Percentiles rank a stretch among this genome's conserved stretches.
Conservation (phyloP, 306 rosid species). For the Prunus persica region DNA sequence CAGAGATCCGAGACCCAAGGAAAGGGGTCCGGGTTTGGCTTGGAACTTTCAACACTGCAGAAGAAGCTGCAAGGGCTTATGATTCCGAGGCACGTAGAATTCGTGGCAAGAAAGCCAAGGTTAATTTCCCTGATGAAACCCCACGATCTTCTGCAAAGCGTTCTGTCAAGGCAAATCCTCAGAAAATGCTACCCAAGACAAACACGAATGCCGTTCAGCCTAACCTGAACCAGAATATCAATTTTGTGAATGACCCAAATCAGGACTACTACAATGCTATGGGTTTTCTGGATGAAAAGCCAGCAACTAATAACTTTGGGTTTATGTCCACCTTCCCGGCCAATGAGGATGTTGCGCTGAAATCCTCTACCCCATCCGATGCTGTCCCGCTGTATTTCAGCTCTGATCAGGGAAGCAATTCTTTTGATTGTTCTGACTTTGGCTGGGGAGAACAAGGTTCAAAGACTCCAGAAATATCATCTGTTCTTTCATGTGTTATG, state of each 20-base stretch:
- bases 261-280: slow-evolving; percentile 40
- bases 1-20: slow-evolving; percentile 94
- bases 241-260: slow-evolving; percentile 30
- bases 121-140: slow-evolving; percentile 81
- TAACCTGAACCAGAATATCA: slow-evolving; percentile 41
- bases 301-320: slow-evolving; percentile 45
- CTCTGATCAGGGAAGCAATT: slow-evolving; percentile 84
- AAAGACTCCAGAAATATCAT: slow-evolving; percentile 80
- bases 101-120: slow-evolving; percentile 94
- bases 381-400: slow-evolving; percentile 41
- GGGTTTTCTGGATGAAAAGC: slow-evolving; percentile 70
- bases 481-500: slow-evolving; percentile 52
- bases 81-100: slow-evolving; percentile 93
- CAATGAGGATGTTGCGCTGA: slow-evolving; percentile 31
- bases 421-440: slow-evolving; percentile 67
- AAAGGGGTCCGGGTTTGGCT: slow-evolving; percentile 99
- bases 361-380: slow-evolving; percentile 33
- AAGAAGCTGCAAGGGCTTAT: slow-evolving; percentile 97
- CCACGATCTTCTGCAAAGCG: slow-evolving; percentile 39
- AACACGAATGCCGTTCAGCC: slow-evolving; percentile 41
- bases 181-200: slow-evolving; percentile 34
- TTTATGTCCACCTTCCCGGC: slow-evolving; percentile 34
- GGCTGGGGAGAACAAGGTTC: slow-evolving; percentile 69
- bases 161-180: slow-evolving; percentile 38
- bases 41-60: slow-evolving; percentile 96